Evolutionary conservation across 352 stramenopile genomes (phyloP), one percentile per base, ranked within the genome.

Genomic region (Phytopythium montanum): DNA sequence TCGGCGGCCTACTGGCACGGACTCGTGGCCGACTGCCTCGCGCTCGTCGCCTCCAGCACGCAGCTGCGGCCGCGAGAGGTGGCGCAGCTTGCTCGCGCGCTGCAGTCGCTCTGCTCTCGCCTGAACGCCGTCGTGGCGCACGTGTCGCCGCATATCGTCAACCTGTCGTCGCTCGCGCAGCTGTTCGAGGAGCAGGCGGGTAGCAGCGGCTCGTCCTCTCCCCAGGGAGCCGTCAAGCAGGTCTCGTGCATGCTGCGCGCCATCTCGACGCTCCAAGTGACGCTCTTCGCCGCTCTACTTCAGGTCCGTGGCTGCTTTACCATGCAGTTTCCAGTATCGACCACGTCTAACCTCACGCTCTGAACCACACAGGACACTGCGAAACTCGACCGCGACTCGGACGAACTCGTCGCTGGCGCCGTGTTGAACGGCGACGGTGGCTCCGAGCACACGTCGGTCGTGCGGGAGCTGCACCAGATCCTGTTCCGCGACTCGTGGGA

Each of bases 101-200:
- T 92, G 5, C 73, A 87, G 60, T 69, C 68, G 51, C 66, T 92
- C 10, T 89, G 79, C 57, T 64, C 65, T 38, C 80, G 78, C 5
- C 62, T 92, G 9, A 78, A 92, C 46, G 54, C 66, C 1, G 72
- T 76, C 25, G 76, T 92, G 33, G 67, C 81, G 1, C 88, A 90
- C 59, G 78, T 94, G 7, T 90, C 85, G 26, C 80, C 83, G 50
- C 81, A 93, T 59, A 90, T 93, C 62, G 81, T 93, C 25, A 93
- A 93, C 66, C 64, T 92, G 0, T 87, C 80, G 55, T 85, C 80
- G 48, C 87, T 90, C 55, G 65, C 71, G 5, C 81, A 92, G 71
- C 68, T 92, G 12, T 90, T 88, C 63, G 52, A 38, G 25, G 52
- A 57, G 36, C 76, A 90, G 61, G 45, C 45, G 14, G 77, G 77